Conservation (phyloP, 202 grass and related monocot genomes). For the Setaria viridis region DNA sequence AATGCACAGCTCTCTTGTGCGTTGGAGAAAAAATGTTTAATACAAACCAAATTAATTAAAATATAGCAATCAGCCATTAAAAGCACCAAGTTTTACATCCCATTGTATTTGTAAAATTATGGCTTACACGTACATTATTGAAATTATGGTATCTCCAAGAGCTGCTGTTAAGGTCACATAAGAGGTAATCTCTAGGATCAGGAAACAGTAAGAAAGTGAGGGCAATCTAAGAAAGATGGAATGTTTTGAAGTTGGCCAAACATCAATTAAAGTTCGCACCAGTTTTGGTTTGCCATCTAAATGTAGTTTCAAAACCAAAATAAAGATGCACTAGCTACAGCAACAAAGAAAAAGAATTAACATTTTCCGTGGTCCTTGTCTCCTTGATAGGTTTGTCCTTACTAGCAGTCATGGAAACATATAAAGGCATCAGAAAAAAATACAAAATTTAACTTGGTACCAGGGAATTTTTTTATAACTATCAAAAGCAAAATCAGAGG, state of each 20-base stretch:
- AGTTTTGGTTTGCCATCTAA: neutral
- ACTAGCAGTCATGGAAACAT: neutral
- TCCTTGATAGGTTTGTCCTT: neutral
- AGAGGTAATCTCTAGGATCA: neutral
- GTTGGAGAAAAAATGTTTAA: neutral
- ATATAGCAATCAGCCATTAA: neutral
- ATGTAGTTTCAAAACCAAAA: conserved; percentile 29
- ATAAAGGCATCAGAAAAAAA: neutral
- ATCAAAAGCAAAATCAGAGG: conserved; percentile 15
- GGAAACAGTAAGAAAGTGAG: neutral
- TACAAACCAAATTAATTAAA: neutral
- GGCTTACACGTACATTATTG: neutral
- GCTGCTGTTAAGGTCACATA: neutral
- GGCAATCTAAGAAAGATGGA: neutral
- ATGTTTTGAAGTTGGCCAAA: neutral
- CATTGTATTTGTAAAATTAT: neutral
- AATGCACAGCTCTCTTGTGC: neutral
- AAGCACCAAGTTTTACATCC: neutral
- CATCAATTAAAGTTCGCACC: neutral
- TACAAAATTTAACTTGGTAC: neutral
- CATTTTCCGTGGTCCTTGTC: neutral
- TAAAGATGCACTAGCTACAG: neutral
- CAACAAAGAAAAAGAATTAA: neutral
- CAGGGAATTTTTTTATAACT: neutral
- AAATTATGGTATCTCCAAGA: neutral